Evolutionary conservation across 176 grass and related monocot species (phyloP), one percentile per base, ranked within the genome.

Genomic region (Carex kokanica): DNA sequence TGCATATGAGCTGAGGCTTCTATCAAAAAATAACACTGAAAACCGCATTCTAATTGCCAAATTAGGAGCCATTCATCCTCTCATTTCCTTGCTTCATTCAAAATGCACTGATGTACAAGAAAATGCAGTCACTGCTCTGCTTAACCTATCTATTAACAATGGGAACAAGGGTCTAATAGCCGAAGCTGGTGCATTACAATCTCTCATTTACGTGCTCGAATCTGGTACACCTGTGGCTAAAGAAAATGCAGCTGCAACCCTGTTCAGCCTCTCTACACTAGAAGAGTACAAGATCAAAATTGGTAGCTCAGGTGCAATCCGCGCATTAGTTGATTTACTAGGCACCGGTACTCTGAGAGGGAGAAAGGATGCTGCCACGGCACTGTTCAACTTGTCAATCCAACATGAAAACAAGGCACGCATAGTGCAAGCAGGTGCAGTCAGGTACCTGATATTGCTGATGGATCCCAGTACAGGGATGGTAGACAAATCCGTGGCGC

Each of bases 111-210:
- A 63, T 52, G 81, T 90, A 65, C 88, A 90, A 58, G 88, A 90
- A 84, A 87, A 90, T 67, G 75, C 85, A 68, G 85, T 90, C n/a
- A 90, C 88, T 60, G 88, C 85, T 81, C 67, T 90, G 31, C 47
- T 90, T 60, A 90, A 90, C 75, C 86, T 90, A 40, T 87, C 88
- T 38, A 87, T 90, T 49, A 84, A 90, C 71, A 66, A 87, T 29
- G 20, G 68, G 23, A 90, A 90, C 60, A 90, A 90, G 74, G 29
- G 29, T 81, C 18, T 85, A 16, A 90, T 90, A 90, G 85, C 74
- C 45, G 67, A 90, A 75, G 85, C 80, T 64, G 85, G 88, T 77
- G 85, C 82, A 59, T 21, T 90, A 8, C 77, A 84, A 63, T 74
- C 81, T 75, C 74, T 90, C 43, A 90, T 90, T 75, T 61, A 85